These are phyloP conservation scores for Tolypocladium pustulatum DNA, from an alignment of 2,329 filamentous ascomycete species.

Conservation along the genomic window DNA sequence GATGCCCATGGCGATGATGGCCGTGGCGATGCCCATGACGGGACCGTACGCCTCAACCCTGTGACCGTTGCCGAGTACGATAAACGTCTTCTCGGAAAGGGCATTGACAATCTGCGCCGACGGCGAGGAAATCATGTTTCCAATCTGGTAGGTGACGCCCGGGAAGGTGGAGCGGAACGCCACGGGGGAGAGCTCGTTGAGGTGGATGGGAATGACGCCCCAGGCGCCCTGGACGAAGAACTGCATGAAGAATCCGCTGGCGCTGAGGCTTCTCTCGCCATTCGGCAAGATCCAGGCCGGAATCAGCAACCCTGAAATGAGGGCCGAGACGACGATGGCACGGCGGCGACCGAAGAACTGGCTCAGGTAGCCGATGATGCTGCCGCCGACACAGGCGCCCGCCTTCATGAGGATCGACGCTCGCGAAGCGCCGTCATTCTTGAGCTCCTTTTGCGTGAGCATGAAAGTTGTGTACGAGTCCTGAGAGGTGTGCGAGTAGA, in stretches of 20 bases:
- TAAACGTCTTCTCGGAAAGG: constrained; percentile 51
- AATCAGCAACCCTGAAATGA: constrained; percentile 52
- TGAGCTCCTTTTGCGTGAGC: constrained; percentile 59
- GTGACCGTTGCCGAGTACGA: constrained; percentile 43
- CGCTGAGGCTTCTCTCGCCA: constrained; percentile 49
- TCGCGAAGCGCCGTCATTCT: constrained; percentile 53
- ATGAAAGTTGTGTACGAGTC: constrained; percentile 78
- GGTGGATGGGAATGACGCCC: constrained; percentile 61
- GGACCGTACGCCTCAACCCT: constrained; percentile 61
- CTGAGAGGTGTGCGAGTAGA: constrained; percentile 69
- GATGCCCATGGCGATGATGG: constrained; percentile 64
- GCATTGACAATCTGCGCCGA: constrained; percentile 71
- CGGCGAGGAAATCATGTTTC: constrained; percentile 64
- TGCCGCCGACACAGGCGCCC: constrained; percentile 64
- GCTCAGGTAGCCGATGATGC: constrained; percentile 62
- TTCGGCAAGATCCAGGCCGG: constrained; percentile 61
- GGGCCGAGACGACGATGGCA: constrained; percentile 49
- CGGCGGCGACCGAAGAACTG: constrained; percentile 67
- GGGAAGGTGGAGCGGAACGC: constrained; percentile 63
- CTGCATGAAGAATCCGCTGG: constrained; percentile 58
- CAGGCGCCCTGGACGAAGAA: constrained; percentile 57
- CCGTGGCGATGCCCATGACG: constrained; percentile 65
- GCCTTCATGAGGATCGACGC: constrained; percentile 75
- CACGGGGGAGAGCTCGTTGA: constrained; percentile 62
- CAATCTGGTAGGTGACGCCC: constrained; percentile 63